These are phyloP conservation scores for Suillus americanus DNA, from an alignment of 768 basidiomycete genomes.

Conservation along the genomic window DNA sequence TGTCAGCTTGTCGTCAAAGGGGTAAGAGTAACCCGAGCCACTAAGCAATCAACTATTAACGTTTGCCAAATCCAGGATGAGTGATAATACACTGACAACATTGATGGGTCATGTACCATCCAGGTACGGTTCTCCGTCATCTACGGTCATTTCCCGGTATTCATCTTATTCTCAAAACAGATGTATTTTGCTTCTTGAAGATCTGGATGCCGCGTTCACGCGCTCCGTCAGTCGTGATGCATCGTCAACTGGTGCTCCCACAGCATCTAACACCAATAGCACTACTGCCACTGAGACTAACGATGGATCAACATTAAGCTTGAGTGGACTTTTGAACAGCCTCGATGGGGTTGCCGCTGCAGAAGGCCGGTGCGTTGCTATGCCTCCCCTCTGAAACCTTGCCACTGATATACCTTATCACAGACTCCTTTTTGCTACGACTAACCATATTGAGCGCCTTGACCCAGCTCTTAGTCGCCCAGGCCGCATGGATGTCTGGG, in stretches of 20 bases:
- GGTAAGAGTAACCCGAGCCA: slow-evolving; percentile 44
- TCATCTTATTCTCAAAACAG: slow-evolving; percentile 36
- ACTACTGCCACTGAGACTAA: slow-evolving; percentile 46
- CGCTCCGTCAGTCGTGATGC: slow-evolving; percentile 82
- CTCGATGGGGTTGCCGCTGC: slow-evolving; percentile 85
- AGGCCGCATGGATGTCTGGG: slow-evolving; percentile 91
- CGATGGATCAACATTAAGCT: slow-evolving; percentile 80
- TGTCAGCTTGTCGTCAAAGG: slow-evolving; percentile 84
- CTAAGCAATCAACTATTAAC: slow-evolving; percentile 3
- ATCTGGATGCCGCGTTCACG: slow-evolving; percentile 91
- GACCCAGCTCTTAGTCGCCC: slow-evolving; percentile 88
- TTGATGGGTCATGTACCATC: slow-evolving; percentile 88
- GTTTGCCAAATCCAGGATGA: slow-evolving; percentile 58
- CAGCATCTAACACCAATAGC: slow-evolving; percentile 39
- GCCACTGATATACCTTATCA: slow-evolving; percentile 67
- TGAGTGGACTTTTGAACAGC: slow-evolving; percentile 84
- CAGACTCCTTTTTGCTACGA: slow-evolving; percentile 86
- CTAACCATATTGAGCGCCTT: slow-evolving; percentile 91
- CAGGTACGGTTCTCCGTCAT: slow-evolving; percentile 44
- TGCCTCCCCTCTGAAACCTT: slow-evolving; percentile 42
- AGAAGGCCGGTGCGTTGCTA: slow-evolving; percentile 70
- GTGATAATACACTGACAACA: slow-evolving; percentile 83
- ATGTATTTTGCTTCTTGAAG: slow-evolving; percentile 91
- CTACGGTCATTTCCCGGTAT: slow-evolving; percentile 13
- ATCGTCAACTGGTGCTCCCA: slow-evolving; percentile 73